Evolutionary conservation across 2,329 filamentous ascomycete genomes (phyloP).

Genomic region (Tricladium varicosporioides): DNA sequence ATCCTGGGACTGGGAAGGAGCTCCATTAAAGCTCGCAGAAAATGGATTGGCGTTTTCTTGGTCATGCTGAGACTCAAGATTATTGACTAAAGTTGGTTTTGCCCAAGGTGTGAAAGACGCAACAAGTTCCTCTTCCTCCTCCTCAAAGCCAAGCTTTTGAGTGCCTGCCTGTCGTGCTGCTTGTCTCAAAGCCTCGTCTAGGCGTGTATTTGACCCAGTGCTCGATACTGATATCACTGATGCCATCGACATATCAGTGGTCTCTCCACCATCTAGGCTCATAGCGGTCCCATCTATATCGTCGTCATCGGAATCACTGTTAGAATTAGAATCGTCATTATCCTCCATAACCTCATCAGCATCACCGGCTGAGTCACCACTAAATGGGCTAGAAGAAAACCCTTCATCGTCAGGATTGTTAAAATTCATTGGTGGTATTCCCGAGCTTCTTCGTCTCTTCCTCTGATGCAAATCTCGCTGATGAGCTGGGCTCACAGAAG

Average conservation of each 20-base stretch:
- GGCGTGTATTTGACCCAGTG: conserved; percentile 66
- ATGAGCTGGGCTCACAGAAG: conserved; percentile 59
- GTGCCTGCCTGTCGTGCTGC: conserved; percentile 76
- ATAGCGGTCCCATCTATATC: conserved; percentile 78
- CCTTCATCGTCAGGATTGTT: conserved; percentile 64
- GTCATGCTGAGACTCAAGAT: conserved; percentile 35
- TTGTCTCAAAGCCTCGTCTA: conserved; percentile 76
- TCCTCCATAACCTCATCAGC: conserved; percentile 45
- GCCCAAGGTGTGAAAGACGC: conserved; percentile 73
- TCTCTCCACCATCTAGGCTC: conserved; percentile 69
- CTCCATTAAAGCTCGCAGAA: conserved; percentile 32
- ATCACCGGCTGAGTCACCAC: conserved; percentile 52
- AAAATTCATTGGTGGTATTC: conserved; percentile 61
- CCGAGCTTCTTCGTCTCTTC: conserved; percentile 62
- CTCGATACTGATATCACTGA: conserved; percentile 57
- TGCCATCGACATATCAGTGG: conserved; percentile 65
- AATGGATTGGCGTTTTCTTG: conserved; percentile 51
- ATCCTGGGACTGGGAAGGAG: conserved; percentile 25
- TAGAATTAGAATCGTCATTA: conserved; percentile 50
- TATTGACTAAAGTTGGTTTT: conserved; percentile 49
- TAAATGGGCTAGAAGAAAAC: conserved; percentile 76
- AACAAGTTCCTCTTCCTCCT: conserved; percentile 65
- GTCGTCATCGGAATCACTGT: conserved; percentile 56
- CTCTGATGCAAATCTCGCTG: conserved; percentile 65
- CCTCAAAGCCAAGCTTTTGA: conserved; percentile 59